Conservation (phyloP, 495 filamentous ascomycete genomes). For the Pyrenula massariospora region DNA sequence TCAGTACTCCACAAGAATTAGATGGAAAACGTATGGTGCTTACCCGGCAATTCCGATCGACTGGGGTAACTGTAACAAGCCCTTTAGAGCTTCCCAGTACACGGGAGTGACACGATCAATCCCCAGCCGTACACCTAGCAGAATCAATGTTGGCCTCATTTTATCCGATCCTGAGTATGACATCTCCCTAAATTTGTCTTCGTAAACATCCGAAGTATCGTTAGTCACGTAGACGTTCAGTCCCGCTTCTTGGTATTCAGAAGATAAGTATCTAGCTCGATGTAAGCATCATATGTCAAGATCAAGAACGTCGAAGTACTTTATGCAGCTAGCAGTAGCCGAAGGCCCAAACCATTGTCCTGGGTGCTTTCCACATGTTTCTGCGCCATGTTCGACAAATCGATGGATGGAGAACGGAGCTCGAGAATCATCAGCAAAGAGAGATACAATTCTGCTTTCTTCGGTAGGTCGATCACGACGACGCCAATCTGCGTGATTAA, state of each 20-base stretch:
- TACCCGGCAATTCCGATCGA: constrained; percentile 95
- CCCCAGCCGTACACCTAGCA: constrained; percentile 78
- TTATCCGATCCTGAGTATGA: constrained; percentile 49
- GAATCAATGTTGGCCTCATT: constrained; percentile 77
- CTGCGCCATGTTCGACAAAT: constrained; percentile 81
- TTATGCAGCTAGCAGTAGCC: constrained; percentile 88
- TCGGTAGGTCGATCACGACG: constrained; percentile 41
- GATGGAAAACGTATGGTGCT: constrained; percentile 14
- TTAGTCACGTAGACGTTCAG: constrained; percentile 81
- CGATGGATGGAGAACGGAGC: constrained; percentile 92
- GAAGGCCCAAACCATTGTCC: constrained; percentile 99
- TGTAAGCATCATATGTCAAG: constrained; percentile 16
- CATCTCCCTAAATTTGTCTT: constrained; percentile 68
- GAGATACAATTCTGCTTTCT: constrained; percentile 61
- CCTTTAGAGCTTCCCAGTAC: constrained; percentile 82
- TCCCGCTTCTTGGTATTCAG: constrained; percentile 37
- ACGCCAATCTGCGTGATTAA: constrained; percentile 58
- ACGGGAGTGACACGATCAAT: constrained; percentile 88
- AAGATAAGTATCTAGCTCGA: constrained; percentile 55
- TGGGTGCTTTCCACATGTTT: constrained; percentile 83
- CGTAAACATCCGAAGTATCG: constrained; percentile 84
- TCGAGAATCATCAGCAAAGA: constrained; percentile 79
- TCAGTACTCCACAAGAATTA: constrained; percentile 1
- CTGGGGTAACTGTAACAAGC: constrained; percentile 70
- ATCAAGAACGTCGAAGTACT: constrained; percentile 34